Evolutionary conservation across 2,329 filamentous ascomycete species (phyloP), one percentile per base, ranked within the genome.

Genomic region (Aspergillus intermedius): DNA sequence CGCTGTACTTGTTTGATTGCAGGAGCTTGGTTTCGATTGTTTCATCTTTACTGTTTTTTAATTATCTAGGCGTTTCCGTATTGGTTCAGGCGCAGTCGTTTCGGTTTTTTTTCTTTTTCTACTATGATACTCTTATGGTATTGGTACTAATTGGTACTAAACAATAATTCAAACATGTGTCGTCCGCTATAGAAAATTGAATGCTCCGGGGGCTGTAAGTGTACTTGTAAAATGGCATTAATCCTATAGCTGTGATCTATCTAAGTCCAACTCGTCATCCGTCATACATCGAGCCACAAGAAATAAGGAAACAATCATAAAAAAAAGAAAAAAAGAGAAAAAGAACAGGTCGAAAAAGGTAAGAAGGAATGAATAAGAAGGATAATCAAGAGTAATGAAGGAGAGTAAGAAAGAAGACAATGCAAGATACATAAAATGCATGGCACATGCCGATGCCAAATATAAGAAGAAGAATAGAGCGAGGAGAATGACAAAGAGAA

Each of bases 331-430:
- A 42, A 42, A 42, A 21, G 25, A 32, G 2, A n/a, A 30, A 17
- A n/a, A 44, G 21, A 17, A 45, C 46, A 44, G 46, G 42, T 32
- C 25, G 2, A 40, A 34, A 42, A 34, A 37, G n/a, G 41, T 10
- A 46, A 19, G 8, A 32, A 35, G 12, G 44, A 10, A 30, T 12
- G 34, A 17, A n/a, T 35, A 35, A 35, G n/a, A 35, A 35, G 10
- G 9, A 5, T n/a, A 35, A 35, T 17, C 34, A 35, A 17, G n/a
- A 17, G n/a, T 7, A 2, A 17, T 35, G 32, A 9, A 35, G n/a
- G 23, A 46, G 21, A 17, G 19, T 35, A 40, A 48, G 35, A 30
- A 48, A 43, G 45, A 23, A 30, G n/a, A 39, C 10, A 40, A 32
- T 9, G 17, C 25, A 32, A 17, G 45, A 5, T 13, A 32, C 30